Evolutionary conservation across 768 basidiomycete species (phyloP), one percentile per base, ranked within the genome.

Genomic region (Psilocybe azurescens): DNA sequence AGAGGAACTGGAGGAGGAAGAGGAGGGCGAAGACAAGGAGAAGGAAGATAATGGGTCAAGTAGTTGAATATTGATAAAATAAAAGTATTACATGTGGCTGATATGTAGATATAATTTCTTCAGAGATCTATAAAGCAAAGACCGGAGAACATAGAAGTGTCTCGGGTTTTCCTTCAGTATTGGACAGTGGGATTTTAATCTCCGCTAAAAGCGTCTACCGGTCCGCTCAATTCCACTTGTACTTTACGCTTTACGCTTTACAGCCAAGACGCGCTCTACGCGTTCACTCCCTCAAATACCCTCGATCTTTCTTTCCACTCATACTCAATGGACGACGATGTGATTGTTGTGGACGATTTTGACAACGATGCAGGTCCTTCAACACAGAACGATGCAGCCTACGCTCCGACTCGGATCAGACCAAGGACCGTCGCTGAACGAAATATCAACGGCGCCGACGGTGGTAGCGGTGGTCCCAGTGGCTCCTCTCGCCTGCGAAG

Each of bases 301-400:
- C 24, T 30, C 32, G 14, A 53, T 7, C 20, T 8, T 53, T 5
- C 32, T 53, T 38, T 10, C 14, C 9, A 38, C 32, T 5, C 16
- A 38, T 32, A 18, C 30, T 16, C 3, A 59, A 85, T 83, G 81
- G 85, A 87, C 65, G 85, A 87, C 62, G 86, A 88, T 70, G 78
- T 87, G 62, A 87, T 88, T 65, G 80, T 88, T 58, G 80, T 88
- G 30, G 86, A 88, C 67, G 86, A 88, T 70, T 70, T 83, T 58
- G 86, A 86, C 70, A 70, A 65, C 64, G 64, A 75, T 70, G 64
- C 74, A 73, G 36, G 77, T 16, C 71, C 81, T 5, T 82, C 82
- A 1, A 73, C 71, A 36, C 46, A 58, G 18, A n/a, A 30, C 48
- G 18, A 65, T 63, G 46, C 58, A 11, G 46, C 63, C 41, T 33